Evolutionary conservation across 2,329 filamentous ascomycete species (phyloP).

Genomic region (Trichoderma lentiforme): DNA sequence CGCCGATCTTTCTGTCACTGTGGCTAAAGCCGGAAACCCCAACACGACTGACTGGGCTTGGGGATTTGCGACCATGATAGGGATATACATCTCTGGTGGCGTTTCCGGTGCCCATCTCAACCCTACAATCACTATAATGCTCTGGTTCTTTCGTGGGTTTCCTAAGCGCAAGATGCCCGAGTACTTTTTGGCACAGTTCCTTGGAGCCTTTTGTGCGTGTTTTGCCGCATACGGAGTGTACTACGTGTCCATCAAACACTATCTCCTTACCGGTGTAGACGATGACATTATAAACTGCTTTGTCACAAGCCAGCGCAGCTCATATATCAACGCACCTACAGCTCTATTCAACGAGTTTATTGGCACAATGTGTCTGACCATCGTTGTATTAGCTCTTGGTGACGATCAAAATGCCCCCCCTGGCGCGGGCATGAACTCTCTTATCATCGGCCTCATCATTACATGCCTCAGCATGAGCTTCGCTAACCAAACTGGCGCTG

Average conservation of each 20-base stretch:
- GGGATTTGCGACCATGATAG: constrained; percentile 9
- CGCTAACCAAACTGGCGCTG: neutral
- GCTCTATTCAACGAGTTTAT: neutral
- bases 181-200: neutral
- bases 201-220: constrained; percentile 5
- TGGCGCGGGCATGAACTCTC: neutral
- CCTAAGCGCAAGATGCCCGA: constrained; percentile 5
- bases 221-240: neutral
- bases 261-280: neutral
- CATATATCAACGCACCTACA: neutral
- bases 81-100: constrained; percentile 5
- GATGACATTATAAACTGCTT: constrained; percentile 4
- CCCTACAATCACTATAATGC: neutral
- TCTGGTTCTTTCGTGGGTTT: constrained; percentile 3
- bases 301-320: neutral
- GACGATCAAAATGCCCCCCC: neutral
- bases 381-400: neutral
- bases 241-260: constrained; percentile 4
- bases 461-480: neutral
- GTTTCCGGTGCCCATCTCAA: constrained; percentile 1
- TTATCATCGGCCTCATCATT: neutral
- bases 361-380: neutral
- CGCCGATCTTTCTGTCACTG: neutral
- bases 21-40: neutral
- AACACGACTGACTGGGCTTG: constrained; percentile 5